These are phyloP conservation scores for Neocucurbitaria cava DNA, from an alignment of 2,329 filamentous ascomycete species.

Conservation along the genomic window DNA sequence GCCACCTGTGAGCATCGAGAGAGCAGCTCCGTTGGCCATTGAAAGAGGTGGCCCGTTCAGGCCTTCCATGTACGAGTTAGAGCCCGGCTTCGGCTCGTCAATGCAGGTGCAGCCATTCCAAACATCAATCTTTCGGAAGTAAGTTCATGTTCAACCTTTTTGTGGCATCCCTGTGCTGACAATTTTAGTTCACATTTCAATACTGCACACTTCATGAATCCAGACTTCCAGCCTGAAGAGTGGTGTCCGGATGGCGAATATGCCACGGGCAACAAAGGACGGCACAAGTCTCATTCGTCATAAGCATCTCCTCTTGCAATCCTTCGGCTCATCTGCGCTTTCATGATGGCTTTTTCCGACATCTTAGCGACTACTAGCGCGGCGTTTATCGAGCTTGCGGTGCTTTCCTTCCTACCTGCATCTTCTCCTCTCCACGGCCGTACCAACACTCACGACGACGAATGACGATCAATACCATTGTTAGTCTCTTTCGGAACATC, in stretches of 20 bases:
- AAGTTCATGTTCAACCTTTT: conserved; percentile 24
- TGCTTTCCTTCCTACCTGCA: conserved; percentile 37
- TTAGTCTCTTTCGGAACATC: conserved; percentile 42
- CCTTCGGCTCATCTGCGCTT: conserved; percentile 25
- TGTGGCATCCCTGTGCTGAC: conserved; percentile 19
- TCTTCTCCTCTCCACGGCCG: conserved; percentile 40
- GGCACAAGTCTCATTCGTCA: conserved; percentile 47
- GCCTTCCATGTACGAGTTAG: conserved; percentile 55
- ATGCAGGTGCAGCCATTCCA: conserved; percentile 53
- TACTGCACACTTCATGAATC: conserved; percentile 59
- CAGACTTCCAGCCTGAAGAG: conserved; percentile 61
- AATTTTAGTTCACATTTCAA: conserved; percentile 57
- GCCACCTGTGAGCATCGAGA: conserved; percentile 39
- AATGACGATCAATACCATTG: conserved; percentile 44
- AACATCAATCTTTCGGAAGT: conserved; percentile 60
- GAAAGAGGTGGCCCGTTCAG: conserved; percentile 53
- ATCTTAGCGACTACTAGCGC: conserved; percentile 48
- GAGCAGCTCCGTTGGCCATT: conserved; percentile 32
- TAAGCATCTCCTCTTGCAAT: conserved; percentile 26
- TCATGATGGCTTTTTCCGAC: conserved; percentile 38
- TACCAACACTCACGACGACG: conserved; percentile 37
- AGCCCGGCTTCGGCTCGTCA: conserved; percentile 49
- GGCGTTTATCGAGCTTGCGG: conserved; percentile 44
- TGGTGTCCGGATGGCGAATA: conserved; percentile 59
- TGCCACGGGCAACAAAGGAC: conserved; percentile 45